A percentile compares a stretch with the other conserved stretches of the same genome.
phyloP scores from a whole-genome alignment of 306 rosid species.

The Purshia tridentata region DNA sequence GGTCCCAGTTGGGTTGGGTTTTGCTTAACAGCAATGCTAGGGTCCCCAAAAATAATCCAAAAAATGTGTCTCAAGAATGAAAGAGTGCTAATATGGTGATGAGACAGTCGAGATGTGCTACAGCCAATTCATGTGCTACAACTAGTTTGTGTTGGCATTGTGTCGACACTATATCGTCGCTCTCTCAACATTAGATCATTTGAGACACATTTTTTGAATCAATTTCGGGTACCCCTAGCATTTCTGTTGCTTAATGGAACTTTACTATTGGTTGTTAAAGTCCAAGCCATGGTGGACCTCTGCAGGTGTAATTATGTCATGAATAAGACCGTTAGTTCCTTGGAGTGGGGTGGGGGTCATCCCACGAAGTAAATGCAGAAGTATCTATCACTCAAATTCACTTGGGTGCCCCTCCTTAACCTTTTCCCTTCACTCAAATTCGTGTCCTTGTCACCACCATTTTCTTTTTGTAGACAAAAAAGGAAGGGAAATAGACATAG shows the following conservation, averaged over 20 bases:
- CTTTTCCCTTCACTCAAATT: neutral
- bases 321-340: neutral
- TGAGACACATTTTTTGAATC: too few relatives aligned
- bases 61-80: too few relatives aligned
- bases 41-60: too few relatives aligned
- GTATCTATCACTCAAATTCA: conserved; percentile 26
- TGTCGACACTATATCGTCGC: too few relatives aligned
- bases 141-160: too few relatives aligned
- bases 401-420: conserved; percentile 9
- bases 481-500: too few relatives aligned
- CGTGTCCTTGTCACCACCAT: neutral
- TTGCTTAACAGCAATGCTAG: too few relatives aligned
- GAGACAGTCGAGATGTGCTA: too few relatives aligned
- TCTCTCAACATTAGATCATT: too few relatives aligned
- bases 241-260: conserved; percentile 28
- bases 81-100: too few relatives aligned
- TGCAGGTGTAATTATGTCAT: conserved; percentile 12
- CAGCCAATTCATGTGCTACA: too few relatives aligned
- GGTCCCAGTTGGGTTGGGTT: neutral
- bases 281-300: conserved; percentile 45
- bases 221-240: too few relatives aligned
- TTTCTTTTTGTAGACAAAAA: neutral
- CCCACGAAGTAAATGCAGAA: conserved; percentile 18
- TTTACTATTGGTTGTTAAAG: conserved; percentile 20
- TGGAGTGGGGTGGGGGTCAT: neutral